These are phyloP conservation scores for Yamadazyma akitaensis DNA, from an alignment of 805 yeast species.

Conservation along the genomic window DNA sequence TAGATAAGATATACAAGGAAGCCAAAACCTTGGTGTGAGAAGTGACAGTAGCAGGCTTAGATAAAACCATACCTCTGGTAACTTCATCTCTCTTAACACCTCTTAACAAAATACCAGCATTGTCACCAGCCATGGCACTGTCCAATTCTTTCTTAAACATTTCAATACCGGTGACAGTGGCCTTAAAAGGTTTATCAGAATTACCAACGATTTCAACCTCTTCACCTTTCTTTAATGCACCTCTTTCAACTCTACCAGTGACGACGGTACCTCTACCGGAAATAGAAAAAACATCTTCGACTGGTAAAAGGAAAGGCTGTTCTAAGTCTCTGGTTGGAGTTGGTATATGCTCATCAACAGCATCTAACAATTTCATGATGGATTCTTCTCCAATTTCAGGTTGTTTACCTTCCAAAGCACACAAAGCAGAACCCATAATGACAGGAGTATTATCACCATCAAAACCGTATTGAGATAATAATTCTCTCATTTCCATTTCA, in stretches of 20 bases:
- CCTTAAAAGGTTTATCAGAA: constrained; percentile 81
- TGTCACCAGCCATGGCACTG: constrained; percentile 98
- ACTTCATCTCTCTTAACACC: constrained; percentile 98
- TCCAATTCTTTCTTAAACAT: constrained; percentile 99
- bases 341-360: constrained; percentile 93
- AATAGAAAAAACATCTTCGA: constrained; percentile 95
- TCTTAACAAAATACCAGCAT: constrained; percentile 95
- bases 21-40: constrained; percentile 94
- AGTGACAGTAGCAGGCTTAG: constrained; percentile 88
- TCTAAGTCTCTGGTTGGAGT: constrained; percentile 96
- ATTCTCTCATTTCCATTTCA: constrained; percentile 99
- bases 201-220: constrained; percentile 96
- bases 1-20: constrained; percentile 85
- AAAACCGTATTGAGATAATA: constrained; percentile 84
- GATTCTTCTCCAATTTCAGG: constrained; percentile 93
- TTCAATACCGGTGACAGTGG: constrained; percentile 97
- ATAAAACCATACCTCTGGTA: constrained; percentile 95
- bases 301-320: constrained; percentile 94
- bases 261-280: constrained; percentile 99
- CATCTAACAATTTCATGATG: constrained; percentile 77
- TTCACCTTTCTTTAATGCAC: constrained; percentile 95
- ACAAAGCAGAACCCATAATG: constrained; percentile 96
- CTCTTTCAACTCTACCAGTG: constrained; percentile 99
- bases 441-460: constrained; percentile 99
- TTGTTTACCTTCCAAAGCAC: constrained; percentile 84